Evolutionary conservation across 768 basidiomycete genomes (phyloP).

Genomic region (Lentinus brumalis): DNA sequence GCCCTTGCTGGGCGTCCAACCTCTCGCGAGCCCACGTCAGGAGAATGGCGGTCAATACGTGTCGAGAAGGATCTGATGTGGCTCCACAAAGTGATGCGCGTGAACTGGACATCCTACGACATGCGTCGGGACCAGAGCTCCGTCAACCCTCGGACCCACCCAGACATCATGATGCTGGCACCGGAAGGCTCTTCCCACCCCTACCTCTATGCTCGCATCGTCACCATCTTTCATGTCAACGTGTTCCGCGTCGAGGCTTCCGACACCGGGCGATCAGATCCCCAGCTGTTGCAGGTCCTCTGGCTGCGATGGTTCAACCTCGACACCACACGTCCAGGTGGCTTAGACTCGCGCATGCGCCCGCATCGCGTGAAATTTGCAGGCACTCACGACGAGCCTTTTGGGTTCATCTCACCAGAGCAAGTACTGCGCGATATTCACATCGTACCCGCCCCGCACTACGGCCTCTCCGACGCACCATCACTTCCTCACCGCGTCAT

Average conservation of each 20-base stretch:
- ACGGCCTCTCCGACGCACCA: too few species aligned
- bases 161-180: slow-evolving; percentile 33
- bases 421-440: slow-evolving; percentile 42
- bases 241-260: too few species aligned
- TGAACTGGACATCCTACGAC: slow-evolving; percentile 48
- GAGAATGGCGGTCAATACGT: too few species aligned
- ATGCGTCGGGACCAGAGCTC: slow-evolving; percentile 41
- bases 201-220: slow-evolving; percentile 33
- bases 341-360: slow-evolving; percentile 29
- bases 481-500: too few species aligned
- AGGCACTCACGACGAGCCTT: slow-evolving; percentile 32
- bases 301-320: slow-evolving; percentile 43
- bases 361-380: slow-evolving; percentile 45
- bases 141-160: slow-evolving; percentile 39
- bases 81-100: slow-evolving; percentile 30
- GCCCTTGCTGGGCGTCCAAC: too few species aligned
- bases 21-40: too few species aligned
- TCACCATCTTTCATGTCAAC: slow-evolving; percentile 32
- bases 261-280: too few species aligned
- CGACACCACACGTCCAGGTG: slow-evolving; percentile 27
- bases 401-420: slow-evolving; percentile 48
- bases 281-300: slow-evolving; percentile 33
- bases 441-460: too few species aligned
- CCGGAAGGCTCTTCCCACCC: slow-evolving; percentile 18
- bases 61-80: too few species aligned